Evolutionary conservation across 1,284 basidiomycete genomes (phyloP).

Genomic region (Blastosporella zonata): DNA sequence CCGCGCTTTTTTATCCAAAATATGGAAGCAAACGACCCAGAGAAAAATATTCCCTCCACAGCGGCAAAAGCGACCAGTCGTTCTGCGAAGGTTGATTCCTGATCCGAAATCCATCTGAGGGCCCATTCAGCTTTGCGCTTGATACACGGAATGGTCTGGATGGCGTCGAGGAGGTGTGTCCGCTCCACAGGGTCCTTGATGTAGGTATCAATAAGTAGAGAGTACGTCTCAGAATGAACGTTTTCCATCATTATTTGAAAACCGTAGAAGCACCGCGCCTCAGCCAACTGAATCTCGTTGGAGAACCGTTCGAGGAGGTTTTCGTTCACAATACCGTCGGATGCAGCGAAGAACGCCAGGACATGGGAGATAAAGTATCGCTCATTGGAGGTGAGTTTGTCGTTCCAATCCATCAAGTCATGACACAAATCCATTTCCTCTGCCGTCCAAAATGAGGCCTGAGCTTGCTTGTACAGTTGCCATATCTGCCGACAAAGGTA

Average conservation of each 20-base stretch:
- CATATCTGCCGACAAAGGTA: conserved; percentile 66
- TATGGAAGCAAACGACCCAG: conserved; percentile 90
- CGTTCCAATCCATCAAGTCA: conserved; percentile 91
- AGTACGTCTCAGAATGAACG: conserved; percentile 97
- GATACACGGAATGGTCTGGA: conserved; percentile 93
- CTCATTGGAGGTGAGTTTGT: conserved; percentile 90
- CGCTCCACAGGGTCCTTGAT: conserved; percentile 90
- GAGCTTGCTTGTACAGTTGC: conserved; percentile 94
- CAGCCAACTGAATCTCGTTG: conserved; percentile 90
- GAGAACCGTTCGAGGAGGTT: conserved; percentile 96
- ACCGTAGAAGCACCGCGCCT: conserved; percentile 97
- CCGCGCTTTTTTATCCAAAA: conserved; percentile 99
- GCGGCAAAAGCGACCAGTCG: conserved; percentile 95
- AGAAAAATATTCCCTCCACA: conserved; percentile 99
- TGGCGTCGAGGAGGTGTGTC: conserved; percentile 88
- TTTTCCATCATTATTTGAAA: conserved; percentile 99
- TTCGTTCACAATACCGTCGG: conserved; percentile 98
- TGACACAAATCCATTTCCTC: conserved; percentile 98
- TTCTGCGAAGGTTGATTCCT: conserved; percentile 83
- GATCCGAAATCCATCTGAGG: conserved; percentile 88
- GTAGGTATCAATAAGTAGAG: conserved; percentile 96
- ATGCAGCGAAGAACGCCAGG: conserved; percentile 96
- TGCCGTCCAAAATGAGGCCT: conserved; percentile 96
- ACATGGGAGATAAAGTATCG: conserved; percentile 96
- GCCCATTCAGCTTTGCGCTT: conserved; percentile 97